These are phyloP conservation scores for Polyporus tsugae DNA, from an alignment of 1,284 basidiomycete genomes.

Conservation along the genomic window DNA sequence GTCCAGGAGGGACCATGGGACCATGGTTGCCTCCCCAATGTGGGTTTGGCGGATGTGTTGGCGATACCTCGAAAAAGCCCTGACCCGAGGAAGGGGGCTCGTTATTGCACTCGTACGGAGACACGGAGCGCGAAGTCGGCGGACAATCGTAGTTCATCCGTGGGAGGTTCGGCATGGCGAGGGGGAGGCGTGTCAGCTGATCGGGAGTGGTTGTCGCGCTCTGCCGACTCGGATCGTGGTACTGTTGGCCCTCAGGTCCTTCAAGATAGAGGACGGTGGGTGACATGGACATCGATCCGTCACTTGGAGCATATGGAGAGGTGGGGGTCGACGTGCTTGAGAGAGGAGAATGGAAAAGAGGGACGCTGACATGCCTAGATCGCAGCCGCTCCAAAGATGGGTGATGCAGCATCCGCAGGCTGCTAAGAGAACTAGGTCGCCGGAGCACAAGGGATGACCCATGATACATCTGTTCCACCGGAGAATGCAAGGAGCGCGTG, in stretches of 20 bases:
- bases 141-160: conserved; percentile 26
- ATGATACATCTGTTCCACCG: conserved; percentile 20
- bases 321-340: conserved; percentile 29
- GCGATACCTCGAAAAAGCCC: conserved; percentile 21
- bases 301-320: conserved; percentile 23
- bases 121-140: conserved; percentile 17
- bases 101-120: conserved; percentile 24
- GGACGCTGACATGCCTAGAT: conserved; percentile 24
- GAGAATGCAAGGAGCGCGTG: conserved; percentile 26
- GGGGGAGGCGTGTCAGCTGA: conserved; percentile 27
- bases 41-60: conserved; percentile 11
- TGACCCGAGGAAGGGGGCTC: conserved; percentile 21
- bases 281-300: conserved; percentile 15
- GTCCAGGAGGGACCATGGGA: background rate
- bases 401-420: conserved; percentile 31
- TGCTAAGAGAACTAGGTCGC: conserved; percentile 29
- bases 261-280: conserved; percentile 20
- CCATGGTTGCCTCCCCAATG: conserved; percentile 9
- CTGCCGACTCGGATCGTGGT: background rate
- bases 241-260: conserved; percentile 17
- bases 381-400: conserved; percentile 31
- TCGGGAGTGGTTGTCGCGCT: conserved; percentile 17
- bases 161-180: conserved; percentile 27
- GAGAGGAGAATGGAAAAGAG: conserved; percentile 30
- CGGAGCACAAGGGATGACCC: conserved; percentile 22